These are phyloP conservation scores for Apophysomyces sp. DNA, from an alignment of 371 early-diverging fungal genomes.

Conservation along the genomic window DNA sequence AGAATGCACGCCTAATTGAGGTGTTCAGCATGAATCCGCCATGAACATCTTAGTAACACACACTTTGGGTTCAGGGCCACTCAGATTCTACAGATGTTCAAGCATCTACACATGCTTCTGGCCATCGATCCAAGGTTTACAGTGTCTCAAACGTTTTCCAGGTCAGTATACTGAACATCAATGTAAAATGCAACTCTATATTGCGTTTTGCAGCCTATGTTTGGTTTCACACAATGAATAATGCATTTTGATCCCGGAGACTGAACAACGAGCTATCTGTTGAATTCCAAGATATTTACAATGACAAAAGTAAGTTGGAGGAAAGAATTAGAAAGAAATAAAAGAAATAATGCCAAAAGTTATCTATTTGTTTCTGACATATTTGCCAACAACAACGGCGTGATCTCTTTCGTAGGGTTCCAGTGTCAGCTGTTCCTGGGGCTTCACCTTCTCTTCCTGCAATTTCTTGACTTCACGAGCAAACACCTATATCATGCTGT, in stretches of 20 bases:
- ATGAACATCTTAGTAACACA: too few relatives aligned
- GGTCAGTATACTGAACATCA: too few relatives aligned
- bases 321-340: slow-evolving; percentile 7
- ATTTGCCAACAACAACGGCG: slow-evolving; percentile 98
- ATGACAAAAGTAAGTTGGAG: neutral
- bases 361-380: slow-evolving; percentile 65
- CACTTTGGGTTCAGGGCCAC: too few relatives aligned
- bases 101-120: too few relatives aligned
- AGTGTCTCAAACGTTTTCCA: too few relatives aligned
- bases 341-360: neutral
- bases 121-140: too few relatives aligned
- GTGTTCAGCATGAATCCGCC: too few relatives aligned
- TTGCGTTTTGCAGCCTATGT: too few relatives aligned
- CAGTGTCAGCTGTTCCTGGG: slow-evolving; percentile 99
- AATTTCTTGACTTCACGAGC: slow-evolving; percentile 99
- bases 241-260: neutral
- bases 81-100: too few relatives aligned
- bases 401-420: slow-evolving; percentile 99
- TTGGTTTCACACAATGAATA: neutral
- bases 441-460: slow-evolving; percentile 98
- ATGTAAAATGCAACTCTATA: too few relatives aligned
- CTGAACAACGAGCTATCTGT: too few relatives aligned
- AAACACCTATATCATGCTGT: slow-evolving; percentile 71
- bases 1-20: too few relatives aligned
- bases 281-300: neutral